Conservation (phyloP, 805 yeast genomes). For the Monosporozyma solicola region DNA sequence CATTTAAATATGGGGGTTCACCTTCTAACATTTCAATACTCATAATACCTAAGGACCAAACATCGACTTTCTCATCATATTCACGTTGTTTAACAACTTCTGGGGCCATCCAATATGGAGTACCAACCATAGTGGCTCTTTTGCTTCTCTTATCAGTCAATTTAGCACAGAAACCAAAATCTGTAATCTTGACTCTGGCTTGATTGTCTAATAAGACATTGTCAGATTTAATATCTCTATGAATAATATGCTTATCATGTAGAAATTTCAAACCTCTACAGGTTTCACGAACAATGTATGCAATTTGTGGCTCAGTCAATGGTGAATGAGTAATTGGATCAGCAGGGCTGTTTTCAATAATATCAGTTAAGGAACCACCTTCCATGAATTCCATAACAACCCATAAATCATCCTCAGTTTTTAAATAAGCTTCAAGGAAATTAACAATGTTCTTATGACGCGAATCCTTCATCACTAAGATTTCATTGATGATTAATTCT, state of each 20-base stretch:
- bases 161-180: conserved; percentile 96
- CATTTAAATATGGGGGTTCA: conserved; percentile 96
- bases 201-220: conserved; percentile 75
- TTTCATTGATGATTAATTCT: conserved; percentile 91
- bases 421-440: conserved; percentile 80
- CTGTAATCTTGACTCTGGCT: conserved; percentile 90
- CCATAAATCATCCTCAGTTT: conserved; percentile 80
- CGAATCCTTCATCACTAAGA: conserved; percentile 91
- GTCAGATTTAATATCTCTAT: conserved; percentile 94
- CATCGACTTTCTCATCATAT: conserved; percentile 94
- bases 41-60: conserved; percentile 98
- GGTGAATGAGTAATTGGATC: conserved; percentile 27
- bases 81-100: conserved; percentile 94
- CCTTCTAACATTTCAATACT: conserved; percentile 98
- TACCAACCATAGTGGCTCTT: conserved; percentile 97
- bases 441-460: conserved; percentile 93
- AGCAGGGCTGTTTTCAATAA: conserved; percentile 78
- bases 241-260: conserved; percentile 88
- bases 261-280: conserved; percentile 84
- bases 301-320: conserved; percentile 79
- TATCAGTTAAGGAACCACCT: conserved; percentile 95
- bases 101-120: conserved; percentile 99
- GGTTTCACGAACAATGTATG: conserved; percentile 84
- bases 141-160: conserved; percentile 73
- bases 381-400: conserved; percentile 99